Evolutionary conservation across 1,139 yeast species (phyloP).

Genomic region (Geotrichum australiense): DNA sequence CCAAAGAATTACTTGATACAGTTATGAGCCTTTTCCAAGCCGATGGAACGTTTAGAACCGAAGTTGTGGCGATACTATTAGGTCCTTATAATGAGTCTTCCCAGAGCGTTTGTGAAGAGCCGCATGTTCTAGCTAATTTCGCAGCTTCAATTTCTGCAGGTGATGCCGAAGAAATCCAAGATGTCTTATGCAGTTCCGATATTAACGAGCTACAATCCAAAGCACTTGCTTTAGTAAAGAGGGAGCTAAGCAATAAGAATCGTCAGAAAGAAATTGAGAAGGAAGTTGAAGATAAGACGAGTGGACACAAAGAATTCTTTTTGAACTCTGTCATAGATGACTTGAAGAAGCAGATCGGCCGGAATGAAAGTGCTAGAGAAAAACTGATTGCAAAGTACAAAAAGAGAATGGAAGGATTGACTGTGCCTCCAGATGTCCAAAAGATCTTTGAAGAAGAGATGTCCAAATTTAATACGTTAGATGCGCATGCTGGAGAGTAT

Average conservation of each 20-base stretch:
- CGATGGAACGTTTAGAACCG: constrained; percentile 57
- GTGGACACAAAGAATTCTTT: constrained; percentile 60
- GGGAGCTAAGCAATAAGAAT: constrained; percentile 68
- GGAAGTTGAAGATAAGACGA: constrained; percentile 59
- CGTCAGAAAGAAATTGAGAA: constrained; percentile 58
- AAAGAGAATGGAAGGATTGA: constrained; percentile 65
- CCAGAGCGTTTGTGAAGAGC: constrained; percentile 66
- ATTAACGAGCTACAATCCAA: constrained; percentile 69
- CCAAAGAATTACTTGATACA: constrained; percentile 58
- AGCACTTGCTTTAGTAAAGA: constrained; percentile 70
- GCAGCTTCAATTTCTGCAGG: constrained; percentile 74
- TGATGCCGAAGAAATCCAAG: constrained; percentile 56
- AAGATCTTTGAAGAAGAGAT: constrained; percentile 85
- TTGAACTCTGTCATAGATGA: constrained; percentile 63
- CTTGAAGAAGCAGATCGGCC: constrained; percentile 84
- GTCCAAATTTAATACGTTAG: constrained; percentile 59
- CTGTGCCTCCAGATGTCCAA: constrained; percentile 58
- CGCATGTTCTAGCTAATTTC: constrained; percentile 67
- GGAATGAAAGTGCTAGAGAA: constrained; percentile 81
- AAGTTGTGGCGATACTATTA: constrained; percentile 47
- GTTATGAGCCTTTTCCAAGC: constrained; percentile 54
- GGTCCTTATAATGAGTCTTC: constrained; percentile 26
- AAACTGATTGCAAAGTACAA: constrained; percentile 70
- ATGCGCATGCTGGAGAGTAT: constrained; percentile 74
- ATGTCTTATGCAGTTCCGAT: constrained; percentile 62